A percentile compares a stretch with the other conserved stretches of the same genome.
These are phyloP conservation scores for Arctium lappa DNA, from an alignment of 129 eudicot species.

Conservation along the genomic window DNA sequence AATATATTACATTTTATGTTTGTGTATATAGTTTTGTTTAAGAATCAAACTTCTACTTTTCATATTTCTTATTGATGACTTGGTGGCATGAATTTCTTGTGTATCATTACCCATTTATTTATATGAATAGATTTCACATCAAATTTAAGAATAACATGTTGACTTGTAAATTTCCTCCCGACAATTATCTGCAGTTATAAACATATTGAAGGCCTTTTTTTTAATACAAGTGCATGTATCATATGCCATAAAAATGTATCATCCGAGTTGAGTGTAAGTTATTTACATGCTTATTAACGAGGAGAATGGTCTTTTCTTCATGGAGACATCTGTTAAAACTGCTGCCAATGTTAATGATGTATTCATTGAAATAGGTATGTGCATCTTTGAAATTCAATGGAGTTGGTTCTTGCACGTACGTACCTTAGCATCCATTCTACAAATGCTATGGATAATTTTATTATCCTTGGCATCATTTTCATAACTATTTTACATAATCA, in stretches of 20 bases:
- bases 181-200: neutral
- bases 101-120: neutral
- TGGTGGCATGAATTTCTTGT: neutral
- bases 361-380: slow-evolving; percentile 79
- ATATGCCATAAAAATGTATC: neutral
- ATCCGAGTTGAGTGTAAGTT: neutral
- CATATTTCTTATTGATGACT: too few species aligned
- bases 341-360: slow-evolving; percentile 81
- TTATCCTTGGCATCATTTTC: neutral
- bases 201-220: neutral
- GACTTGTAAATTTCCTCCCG: neutral
- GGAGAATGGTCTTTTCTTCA: too few species aligned
- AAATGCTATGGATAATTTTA: too few species aligned
- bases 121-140: too few species aligned
- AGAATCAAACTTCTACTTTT: too few species aligned
- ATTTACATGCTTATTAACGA: slow-evolving; percentile 13
- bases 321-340: slow-evolving; percentile 86
- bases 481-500: neutral
- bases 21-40: too few species aligned
- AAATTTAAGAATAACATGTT: too few species aligned
- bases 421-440: neutral
- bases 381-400: neutral
- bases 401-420: neutral
- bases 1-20: too few species aligned
- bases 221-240: neutral